phyloP scores from a whole-genome alignment of 1,139 yeast species.

The Candida frijolesensis region DNA sequence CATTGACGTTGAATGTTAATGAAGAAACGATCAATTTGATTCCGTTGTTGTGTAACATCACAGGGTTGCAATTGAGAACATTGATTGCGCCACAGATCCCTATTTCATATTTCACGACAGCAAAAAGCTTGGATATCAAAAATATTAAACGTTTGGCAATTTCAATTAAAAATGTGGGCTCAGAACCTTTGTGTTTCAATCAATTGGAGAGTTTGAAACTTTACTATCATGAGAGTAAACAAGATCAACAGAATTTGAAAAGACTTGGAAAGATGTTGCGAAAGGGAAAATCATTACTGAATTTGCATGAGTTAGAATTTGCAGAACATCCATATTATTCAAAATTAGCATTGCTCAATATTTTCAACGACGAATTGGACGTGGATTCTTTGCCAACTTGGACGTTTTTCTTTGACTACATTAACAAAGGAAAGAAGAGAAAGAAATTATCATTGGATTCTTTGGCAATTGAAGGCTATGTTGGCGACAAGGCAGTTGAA shows the following conservation, averaged over 20 bases:
- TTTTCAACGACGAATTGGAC: constrained; percentile 6
- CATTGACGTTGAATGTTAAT: constrained; percentile 8
- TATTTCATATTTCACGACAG: constrained; percentile 4
- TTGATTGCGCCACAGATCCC: constrained; percentile 11
- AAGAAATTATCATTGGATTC: constrained; percentile 6
- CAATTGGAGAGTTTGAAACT: constrained; percentile 10
- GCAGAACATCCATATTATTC: constrained; percentile 5
- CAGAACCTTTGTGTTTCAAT: not conserved
- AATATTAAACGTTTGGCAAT: constrained; percentile 6
- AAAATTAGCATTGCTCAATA: constrained; percentile 9
- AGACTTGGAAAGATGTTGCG: constrained; percentile 5
- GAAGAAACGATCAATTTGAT: constrained; percentile 9
- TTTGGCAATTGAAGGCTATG: constrained; percentile 10
- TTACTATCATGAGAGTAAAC: constrained; percentile 6
- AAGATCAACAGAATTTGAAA: constrained; percentile 7
- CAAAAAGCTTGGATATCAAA: not conserved
- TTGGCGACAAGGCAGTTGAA: constrained; percentile 4
- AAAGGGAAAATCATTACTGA: constrained; percentile 1
- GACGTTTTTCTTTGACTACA: constrained; percentile 9
- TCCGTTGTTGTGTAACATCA: not conserved
- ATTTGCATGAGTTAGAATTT: constrained; percentile 10
- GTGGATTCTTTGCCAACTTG: constrained; percentile 6
- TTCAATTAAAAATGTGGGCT: constrained; percentile 5
- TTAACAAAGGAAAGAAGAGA: not conserved
- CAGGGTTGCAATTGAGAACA: constrained; percentile 3